Conservation (phyloP, 2,329 filamentous ascomycete genomes). For the Colletotrichum lindemuthianum region DNA sequence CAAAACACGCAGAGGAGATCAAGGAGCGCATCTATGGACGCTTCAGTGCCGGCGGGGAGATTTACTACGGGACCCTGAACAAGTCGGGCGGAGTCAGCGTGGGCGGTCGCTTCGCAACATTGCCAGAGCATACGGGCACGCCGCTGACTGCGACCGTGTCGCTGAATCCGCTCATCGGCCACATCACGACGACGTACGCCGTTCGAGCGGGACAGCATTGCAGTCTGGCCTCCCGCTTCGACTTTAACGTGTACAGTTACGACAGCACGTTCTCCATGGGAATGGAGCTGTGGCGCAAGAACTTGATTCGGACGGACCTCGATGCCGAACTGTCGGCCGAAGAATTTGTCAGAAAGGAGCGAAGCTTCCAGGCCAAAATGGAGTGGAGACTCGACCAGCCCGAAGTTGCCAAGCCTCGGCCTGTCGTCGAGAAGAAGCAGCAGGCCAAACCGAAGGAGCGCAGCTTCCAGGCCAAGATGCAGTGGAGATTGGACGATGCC, state of each 20-base stretch:
- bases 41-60: slow-evolving; percentile 89
- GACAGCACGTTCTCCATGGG: slow-evolving; percentile 94
- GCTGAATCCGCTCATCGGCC: slow-evolving; percentile 93
- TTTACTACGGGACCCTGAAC: slow-evolving; percentile 95
- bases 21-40: slow-evolving; percentile 77
- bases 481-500: slow-evolving; percentile 56
- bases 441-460: slow-evolving; percentile 46
- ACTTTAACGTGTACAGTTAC: slow-evolving; percentile 98
- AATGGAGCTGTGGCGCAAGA: slow-evolving; percentile 89
- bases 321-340: slow-evolving; percentile 35
- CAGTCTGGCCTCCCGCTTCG: slow-evolving; percentile 88
- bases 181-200: slow-evolving; percentile 89
- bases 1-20: slow-evolving; percentile 44
- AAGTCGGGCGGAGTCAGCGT: slow-evolving; percentile 93
- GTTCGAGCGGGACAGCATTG: slow-evolving; percentile 86
- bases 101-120: slow-evolving; percentile 87
- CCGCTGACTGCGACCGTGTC: slow-evolving; percentile 95
- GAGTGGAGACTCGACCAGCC: slow-evolving; percentile 59
- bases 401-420: slow-evolving; percentile 15
- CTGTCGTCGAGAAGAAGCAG: not conserved
- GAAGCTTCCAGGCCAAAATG: slow-evolving; percentile 60
- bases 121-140: slow-evolving; percentile 83
- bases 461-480: slow-evolving; percentile 65
- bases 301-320: slow-evolving; percentile 18
- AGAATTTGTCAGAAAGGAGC: slow-evolving; percentile 42